Base-by-base conservation (phyloP, 2,329 filamentous ascomycete genomes). In the Sclerotinia sclerotiorum region DNA sequence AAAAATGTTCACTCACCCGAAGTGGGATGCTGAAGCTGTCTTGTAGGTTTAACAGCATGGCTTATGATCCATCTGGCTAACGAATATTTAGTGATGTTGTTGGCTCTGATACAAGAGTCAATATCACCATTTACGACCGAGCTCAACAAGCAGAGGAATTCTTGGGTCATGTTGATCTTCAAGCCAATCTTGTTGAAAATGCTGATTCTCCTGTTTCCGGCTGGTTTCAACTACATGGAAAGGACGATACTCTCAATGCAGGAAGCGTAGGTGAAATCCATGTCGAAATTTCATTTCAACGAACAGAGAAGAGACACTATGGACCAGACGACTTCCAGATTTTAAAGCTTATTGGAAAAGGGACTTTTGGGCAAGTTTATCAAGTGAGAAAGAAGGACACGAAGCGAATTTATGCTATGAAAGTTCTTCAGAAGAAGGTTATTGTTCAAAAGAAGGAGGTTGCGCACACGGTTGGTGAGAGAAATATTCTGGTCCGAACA, bases 401-500 rank as follows among this genome's bases (percentile, higher is more conserved):
- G 0, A 88, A 89, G 75, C 90, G 95, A 56, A 97, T 99, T 70
- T 99, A 99, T 77, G 95, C 95, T 71, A 99, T 99, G 95, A 99
- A 99, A 80, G 94, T 99, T 1, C 83, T 99, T 44, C 97, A 95
- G 63, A 99, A 99, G 85, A 99, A 99, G 84, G 95, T 99, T 65
- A 99, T 99, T 76, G 95, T 99, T 35, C 95, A 99, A 81, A 99
- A 99, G 87, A 99, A 99, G 81, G 95, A 99, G 79, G 93, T 99
- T 62, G 93, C 94, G 21, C 95, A 99, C 78, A 99, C 95, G 0
- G 89, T 99, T 49, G 95, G 95, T 73, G 95, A 99, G 81, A 88
- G 95, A 70, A 99, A 99, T 78, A 99, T 99, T 73, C 84, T 99
- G 60, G 95, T 99, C 52, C 91, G 95, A 72, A 99, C 95, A 5